A percentile compares a stretch with the other conserved stretches of the same genome.
These are phyloP conservation scores for Neonectria neomacrospora DNA, from an alignment of 2,329 filamentous ascomycete genomes.

Conservation along the genomic window DNA sequence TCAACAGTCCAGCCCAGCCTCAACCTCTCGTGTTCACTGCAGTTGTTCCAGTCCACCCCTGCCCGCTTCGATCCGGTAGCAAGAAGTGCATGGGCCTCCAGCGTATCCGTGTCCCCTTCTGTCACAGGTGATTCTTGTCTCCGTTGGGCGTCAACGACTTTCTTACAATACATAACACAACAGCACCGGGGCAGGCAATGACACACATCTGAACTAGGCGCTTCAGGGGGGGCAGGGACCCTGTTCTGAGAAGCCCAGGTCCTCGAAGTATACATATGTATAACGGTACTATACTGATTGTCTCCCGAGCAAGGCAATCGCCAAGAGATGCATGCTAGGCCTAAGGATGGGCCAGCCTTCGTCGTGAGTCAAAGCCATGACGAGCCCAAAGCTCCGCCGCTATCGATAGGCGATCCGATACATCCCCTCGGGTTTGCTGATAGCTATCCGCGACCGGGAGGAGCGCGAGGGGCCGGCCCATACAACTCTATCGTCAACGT, in stretches of 20 bases:
- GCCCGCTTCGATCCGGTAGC: conserved; percentile 16
- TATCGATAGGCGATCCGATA: neutral
- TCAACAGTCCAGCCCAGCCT: neutral
- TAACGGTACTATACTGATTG: neutral
- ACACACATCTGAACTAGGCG: neutral
- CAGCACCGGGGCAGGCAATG: conserved; percentile 12
- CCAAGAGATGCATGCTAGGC: conserved; percentile 1
- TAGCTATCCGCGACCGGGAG: neutral
- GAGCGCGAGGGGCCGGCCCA: conserved; percentile 2
- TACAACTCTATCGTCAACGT: conserved; percentile 8
- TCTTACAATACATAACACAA: neutral
- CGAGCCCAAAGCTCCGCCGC: neutral
- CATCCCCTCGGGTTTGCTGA: conserved; percentile 5
- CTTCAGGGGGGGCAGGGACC: neutral
- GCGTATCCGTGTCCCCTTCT: conserved; percentile 15
- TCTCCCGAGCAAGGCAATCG: neutral
- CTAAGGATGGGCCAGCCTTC: neutral
- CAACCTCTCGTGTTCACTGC: conserved; percentile 10
- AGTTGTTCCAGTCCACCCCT: neutral
- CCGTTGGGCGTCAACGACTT: conserved; percentile 13
- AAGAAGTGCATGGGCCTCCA: conserved; percentile 24
- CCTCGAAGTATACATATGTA: neutral
- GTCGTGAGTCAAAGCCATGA: neutral
- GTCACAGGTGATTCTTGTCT: conserved; percentile 7
- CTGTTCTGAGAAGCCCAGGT: neutral